A percentile compares a stretch with the other conserved stretches of the same genome.
Evolutionary conservation across 805 yeast species (phyloP).

Genomic region (Candida ulmi): DNA sequence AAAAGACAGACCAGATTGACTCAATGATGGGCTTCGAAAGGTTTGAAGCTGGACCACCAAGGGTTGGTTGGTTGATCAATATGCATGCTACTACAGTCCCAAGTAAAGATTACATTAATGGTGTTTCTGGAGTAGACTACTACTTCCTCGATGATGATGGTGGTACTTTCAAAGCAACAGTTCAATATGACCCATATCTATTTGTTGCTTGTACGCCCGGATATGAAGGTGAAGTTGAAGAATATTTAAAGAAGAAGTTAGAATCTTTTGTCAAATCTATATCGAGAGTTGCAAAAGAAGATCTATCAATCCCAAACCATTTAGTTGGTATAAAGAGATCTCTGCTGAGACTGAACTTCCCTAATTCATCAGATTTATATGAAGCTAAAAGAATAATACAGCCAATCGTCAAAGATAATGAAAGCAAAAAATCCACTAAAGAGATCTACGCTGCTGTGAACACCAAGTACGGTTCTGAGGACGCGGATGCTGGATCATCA

Average conservation of each 20-base stretch:
- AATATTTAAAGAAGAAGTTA: slow-evolving; percentile 60
- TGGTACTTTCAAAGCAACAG: slow-evolving; percentile 84
- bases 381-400: slow-evolving; percentile 64
- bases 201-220: slow-evolving; percentile 60
- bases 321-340: slow-evolving; percentile 66
- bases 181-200: slow-evolving; percentile 84
- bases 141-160: slow-evolving; percentile 96
- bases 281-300: slow-evolving; percentile 62
- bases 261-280: slow-evolving; percentile 59
- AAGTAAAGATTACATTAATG: slow-evolving; percentile 52
- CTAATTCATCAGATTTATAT: slow-evolving; percentile 66
- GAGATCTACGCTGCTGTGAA: slow-evolving; percentile 60
- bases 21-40: slow-evolving; percentile 84
- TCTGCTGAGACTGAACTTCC: slow-evolving; percentile 64
- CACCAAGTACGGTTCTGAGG: slow-evolving; percentile 23
- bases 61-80: slow-evolving; percentile 87
- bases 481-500: slow-evolving; percentile 11
- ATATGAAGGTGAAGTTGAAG: slow-evolving; percentile 69
- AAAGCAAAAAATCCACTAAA: slow-evolving; percentile 51
- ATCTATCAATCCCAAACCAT: slow-evolving; percentile 79
- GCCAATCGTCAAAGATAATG: slow-evolving; percentile 70
- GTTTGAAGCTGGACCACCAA: slow-evolving; percentile 61
- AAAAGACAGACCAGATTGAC: slow-evolving; percentile 65
- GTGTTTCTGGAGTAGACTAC: slow-evolving; percentile 86
- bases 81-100: slow-evolving; percentile 84